These are phyloP conservation scores for Cryptosporidium xiaoi DNA, from an alignment of 169 alveolate genomes.

Conservation along the genomic window DNA sequence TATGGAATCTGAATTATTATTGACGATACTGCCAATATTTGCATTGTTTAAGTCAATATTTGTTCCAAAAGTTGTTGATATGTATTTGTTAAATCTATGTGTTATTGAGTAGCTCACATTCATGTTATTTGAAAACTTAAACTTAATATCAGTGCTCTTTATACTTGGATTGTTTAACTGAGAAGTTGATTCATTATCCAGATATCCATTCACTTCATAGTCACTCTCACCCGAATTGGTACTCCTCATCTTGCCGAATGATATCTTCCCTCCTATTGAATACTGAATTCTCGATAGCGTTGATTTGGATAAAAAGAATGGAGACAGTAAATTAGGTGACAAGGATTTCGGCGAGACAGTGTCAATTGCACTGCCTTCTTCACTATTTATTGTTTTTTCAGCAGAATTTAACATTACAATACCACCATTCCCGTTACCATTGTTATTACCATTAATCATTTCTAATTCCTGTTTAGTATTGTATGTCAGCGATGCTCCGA, in stretches of 20 bases:
- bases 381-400: neutral
- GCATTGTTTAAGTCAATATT: neutral
- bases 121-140: slow-evolving; percentile 23
- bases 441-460: neutral
- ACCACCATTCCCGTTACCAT: neutral
- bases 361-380: no score
- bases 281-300: slow-evolving; percentile 6
- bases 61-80: slow-evolving; percentile 68
- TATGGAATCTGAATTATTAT: slow-evolving; percentile 52
- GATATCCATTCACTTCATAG: neutral
- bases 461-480: neutral
- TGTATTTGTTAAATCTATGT: slow-evolving; percentile 26
- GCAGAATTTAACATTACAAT: no score
- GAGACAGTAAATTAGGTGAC: neutral
- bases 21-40: neutral
- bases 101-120: slow-evolving; percentile 55
- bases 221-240: neutral
- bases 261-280: slow-evolving; percentile 35
- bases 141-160: slow-evolving; percentile 47
- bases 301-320: no score
- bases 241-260: slow-evolving; percentile 26
- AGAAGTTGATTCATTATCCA: neutral
- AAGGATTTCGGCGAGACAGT: neutral
- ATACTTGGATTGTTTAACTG: neutral
- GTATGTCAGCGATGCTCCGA: slow-evolving; percentile 31